Evolutionary conservation across 1,284 basidiomycete genomes (phyloP).

Genomic region (Jaminaea rosea): DNA sequence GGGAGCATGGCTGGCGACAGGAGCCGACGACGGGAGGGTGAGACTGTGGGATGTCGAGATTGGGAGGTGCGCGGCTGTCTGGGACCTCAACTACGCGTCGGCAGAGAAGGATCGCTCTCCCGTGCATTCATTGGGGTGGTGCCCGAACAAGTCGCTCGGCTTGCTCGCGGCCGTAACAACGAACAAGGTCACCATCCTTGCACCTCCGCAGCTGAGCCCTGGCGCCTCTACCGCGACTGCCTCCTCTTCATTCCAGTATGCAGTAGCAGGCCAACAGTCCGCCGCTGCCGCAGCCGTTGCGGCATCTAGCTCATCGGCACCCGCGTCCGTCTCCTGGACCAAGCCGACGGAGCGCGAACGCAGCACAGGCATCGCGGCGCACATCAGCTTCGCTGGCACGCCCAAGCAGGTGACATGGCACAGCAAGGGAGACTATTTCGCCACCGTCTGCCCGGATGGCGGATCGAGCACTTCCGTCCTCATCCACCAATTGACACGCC

Average conservation of each 20-base stretch:
- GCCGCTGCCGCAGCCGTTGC: slow-evolving; percentile 26
- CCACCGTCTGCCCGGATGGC: slow-evolving; percentile 58
- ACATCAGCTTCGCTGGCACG: slow-evolving; percentile 56
- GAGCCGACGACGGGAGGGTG: slow-evolving; percentile 79
- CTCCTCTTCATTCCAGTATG: slow-evolving; percentile 33
- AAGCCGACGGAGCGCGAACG: slow-evolving; percentile 51
- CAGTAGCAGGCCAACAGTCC: slow-evolving; percentile 22
- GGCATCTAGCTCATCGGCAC: too few relatives aligned
- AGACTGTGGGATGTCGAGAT: slow-evolving; percentile 89
- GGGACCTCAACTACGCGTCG: slow-evolving; percentile 57
- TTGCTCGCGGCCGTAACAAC: slow-evolving; percentile 69
- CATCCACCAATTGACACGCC: slow-evolving; percentile 87
- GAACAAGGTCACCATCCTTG: slow-evolving; percentile 68
- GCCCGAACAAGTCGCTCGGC: slow-evolving; percentile 71
- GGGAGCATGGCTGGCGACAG: slow-evolving; percentile 82
- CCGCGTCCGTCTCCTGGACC: slow-evolving; percentile 51
- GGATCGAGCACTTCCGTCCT: slow-evolving; percentile 63
- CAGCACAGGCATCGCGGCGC: slow-evolving; percentile 51
- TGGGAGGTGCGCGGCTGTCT: slow-evolving; percentile 78
- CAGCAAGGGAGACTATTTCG: slow-evolving; percentile 86
- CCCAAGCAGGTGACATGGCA: slow-evolving; percentile 87
- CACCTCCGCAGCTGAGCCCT: slow-evolving; percentile 56
- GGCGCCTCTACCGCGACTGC: slow-evolving; percentile 51
- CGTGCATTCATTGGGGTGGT: slow-evolving; percentile 84
- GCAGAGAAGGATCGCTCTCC: slow-evolving; percentile 42